phyloP scores from a whole-genome alignment of 2,329 filamentous ascomycete genomes.

The Colletotrichum caudatum region DNA sequence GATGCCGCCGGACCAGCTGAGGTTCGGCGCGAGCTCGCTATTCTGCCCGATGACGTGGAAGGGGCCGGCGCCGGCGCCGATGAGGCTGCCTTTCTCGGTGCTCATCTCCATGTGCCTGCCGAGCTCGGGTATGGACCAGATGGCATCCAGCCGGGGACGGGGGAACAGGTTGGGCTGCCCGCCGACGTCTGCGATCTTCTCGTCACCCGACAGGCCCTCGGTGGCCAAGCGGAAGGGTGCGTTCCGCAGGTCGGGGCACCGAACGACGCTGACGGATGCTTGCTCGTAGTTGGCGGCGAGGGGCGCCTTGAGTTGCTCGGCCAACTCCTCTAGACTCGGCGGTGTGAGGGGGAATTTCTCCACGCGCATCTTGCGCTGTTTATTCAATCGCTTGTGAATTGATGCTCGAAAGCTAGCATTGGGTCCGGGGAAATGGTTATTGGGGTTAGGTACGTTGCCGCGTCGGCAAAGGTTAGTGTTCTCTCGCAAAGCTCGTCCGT shows the following conservation, averaged over 20 bases:
- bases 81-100: constrained; percentile 47
- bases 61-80: constrained; percentile 58
- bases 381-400: not conserved
- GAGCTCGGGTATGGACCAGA: constrained; percentile 50
- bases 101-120: constrained; percentile 53
- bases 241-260: constrained; percentile 53
- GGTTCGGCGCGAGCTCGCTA: constrained; percentile 55
- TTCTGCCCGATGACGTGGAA: constrained; percentile 57
- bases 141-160: constrained; percentile 49
- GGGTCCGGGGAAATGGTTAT: not conserved
- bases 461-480: not conserved
- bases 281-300: constrained; percentile 45
- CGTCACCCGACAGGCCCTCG: constrained; percentile 54
- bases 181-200: constrained; percentile 58
- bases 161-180: constrained; percentile 57
- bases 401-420: not conserved
- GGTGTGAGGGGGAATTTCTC: constrained; percentile 45
- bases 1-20: constrained; percentile 48
- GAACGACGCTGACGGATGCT: constrained; percentile 45
- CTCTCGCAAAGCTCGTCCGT: not conserved
- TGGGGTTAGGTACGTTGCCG: not conserved
- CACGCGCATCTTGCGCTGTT: constrained; percentile 15
- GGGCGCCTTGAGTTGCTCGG: constrained; percentile 39
- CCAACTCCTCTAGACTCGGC: constrained; percentile 47
- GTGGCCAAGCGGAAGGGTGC: constrained; percentile 54